Evolutionary conservation across 2,329 filamentous ascomycete genomes (phyloP), one percentile per base, ranked within the genome.

Genomic region (Fusarium sp.): DNA sequence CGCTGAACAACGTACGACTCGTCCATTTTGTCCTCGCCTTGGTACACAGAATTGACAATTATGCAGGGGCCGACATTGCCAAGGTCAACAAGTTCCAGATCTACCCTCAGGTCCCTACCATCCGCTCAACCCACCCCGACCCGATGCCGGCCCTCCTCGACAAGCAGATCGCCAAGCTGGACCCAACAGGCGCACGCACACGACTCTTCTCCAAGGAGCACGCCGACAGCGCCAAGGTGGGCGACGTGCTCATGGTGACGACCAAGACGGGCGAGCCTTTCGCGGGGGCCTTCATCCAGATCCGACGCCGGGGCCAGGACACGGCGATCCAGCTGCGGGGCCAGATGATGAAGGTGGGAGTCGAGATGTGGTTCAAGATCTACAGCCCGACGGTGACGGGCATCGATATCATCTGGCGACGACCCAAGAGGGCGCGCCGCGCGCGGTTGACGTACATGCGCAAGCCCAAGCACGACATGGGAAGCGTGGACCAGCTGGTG

Each of bases 341-440:
- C 78, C 92, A 97, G 81, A 86, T 99, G 78, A 95, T 94, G 76
- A 91, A 94, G 78, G 91, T 97, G 8, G 94, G 94, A 70, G 94
- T 98, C 69, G 97, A 99, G 89, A 97, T 98, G 94, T 98, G 95
- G 92, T 95, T 94, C 85, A 99, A 99, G 88, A 88, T 98, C 68
- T 98, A 97, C 87, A 94, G 91, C 80, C 96, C 96, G 70, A 93
- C 94, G 80, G 93, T 98, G 35, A 91, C 93, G 81, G 94, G 94
- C 74, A 95, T 99, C 80, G 96, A 99, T 85, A 93, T 99, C 78
- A 94, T 98, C 83, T 94, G 97, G 90, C 88, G 96, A 78, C 89
- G 91, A 74, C 89, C 90, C 80, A 97, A 95, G 92, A 91, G 95
- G 82, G 94, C 95, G 75, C 92, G 95, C 81, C 91, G 97, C 79